Evolutionary conservation across 176 grass and related monocot genomes (phyloP).

Genomic region (Rhipidocladum racemiflorum): DNA sequence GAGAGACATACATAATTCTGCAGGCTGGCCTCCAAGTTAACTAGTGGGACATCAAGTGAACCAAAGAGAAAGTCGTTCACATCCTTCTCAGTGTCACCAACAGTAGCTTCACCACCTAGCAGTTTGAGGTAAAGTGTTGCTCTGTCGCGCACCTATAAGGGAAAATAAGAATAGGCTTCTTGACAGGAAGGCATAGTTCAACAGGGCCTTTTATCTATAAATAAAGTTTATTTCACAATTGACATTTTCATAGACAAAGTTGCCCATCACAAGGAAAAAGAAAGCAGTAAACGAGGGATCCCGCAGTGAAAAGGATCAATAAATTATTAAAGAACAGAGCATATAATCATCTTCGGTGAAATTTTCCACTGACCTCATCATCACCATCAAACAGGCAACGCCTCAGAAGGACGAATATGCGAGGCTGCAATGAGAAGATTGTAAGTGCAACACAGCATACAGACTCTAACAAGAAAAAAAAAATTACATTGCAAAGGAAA

Average conservation of each 20-base stretch:
- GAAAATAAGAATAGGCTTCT: neutral
- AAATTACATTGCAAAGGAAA: neutral
- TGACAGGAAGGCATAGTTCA: neutral
- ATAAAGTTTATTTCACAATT: neutral
- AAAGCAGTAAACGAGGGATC: neutral
- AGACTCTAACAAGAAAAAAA: neutral
- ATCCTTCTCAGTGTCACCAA: constrained; percentile 78
- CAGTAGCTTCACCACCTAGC: constrained; percentile 60
- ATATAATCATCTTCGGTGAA: constrained; percentile 2
- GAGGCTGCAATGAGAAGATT: constrained; percentile 67
- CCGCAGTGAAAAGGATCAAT: neutral
- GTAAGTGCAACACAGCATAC: neutral
- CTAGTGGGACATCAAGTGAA: constrained; percentile 88
- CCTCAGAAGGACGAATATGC: constrained; percentile 93
- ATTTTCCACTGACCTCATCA: constrained; percentile 70
- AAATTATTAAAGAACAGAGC: constrained; percentile 5
- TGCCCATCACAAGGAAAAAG: constrained; percentile 19
- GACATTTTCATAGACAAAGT: neutral
- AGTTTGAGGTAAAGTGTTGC: constrained; percentile 88
- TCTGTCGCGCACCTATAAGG: constrained; percentile 77
- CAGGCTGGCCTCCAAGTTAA: constrained; percentile 86
- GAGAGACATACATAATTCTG: constrained; percentile 72
- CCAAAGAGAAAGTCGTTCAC: constrained; percentile 87
- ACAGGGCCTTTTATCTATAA: neutral
- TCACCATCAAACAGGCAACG: constrained; percentile 97